Evolutionary conservation across 257 asterid genomes (phyloP).

Genomic region (Solanum pinnatisectum): DNA sequence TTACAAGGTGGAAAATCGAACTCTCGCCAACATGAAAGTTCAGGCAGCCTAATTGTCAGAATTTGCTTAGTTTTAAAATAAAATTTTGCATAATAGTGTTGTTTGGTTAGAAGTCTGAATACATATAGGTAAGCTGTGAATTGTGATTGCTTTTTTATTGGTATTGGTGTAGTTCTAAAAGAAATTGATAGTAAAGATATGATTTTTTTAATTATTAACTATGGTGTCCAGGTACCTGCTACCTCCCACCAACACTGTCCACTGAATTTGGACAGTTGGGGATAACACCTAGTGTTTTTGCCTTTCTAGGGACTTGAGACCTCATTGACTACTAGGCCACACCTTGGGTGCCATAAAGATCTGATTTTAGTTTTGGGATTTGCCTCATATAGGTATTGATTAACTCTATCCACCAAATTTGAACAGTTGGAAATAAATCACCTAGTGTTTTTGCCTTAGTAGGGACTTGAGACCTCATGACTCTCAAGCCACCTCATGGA

Average conservation of each 20-base stretch:
- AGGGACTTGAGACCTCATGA: not conserved
- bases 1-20: too few species aligned
- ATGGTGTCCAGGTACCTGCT: not conserved
- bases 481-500: not conserved
- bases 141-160: not conserved
- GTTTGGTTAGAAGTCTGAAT: not conserved
- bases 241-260: not conserved
- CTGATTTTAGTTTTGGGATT: not conserved
- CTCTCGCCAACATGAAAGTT: too few species aligned
- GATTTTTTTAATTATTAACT: not conserved
- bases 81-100: not conserved
- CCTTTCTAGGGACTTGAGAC: not conserved
- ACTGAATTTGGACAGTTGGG: not conserved
- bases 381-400: not conserved
- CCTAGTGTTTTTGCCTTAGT: not conserved
- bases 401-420: not conserved
- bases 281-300: not conserved
- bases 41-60: too few species aligned
- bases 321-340: not conserved
- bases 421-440: not conserved
- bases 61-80: too few species aligned
- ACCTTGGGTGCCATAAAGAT: not conserved
- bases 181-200: not conserved
- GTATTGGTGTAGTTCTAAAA: not conserved
- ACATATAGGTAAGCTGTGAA: not conserved